Evolutionary conservation across 2,329 filamentous ascomycete genomes (phyloP), one percentile per base, ranked within the genome.

Genomic region (Didymella sp.): DNA sequence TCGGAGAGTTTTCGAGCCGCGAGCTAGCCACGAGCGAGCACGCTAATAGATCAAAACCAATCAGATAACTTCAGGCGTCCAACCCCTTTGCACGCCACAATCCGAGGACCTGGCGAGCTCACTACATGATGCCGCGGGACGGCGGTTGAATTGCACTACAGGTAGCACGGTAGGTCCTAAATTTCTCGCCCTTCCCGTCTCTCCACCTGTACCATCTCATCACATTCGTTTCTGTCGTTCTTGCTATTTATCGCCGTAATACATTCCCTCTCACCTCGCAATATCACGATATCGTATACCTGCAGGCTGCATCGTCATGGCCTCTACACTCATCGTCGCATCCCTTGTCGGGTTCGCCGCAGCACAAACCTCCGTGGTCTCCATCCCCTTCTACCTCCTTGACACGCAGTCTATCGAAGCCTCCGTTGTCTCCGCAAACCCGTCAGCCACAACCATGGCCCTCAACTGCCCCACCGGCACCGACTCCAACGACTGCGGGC

Each of bases 341-440:
- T 53, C 48, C 19, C 4, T 61, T 6, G 30, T 62, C 24, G 40
- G 57, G 24, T 17, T 65, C 30, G 50, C 58, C 11, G 28, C 48
- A 9, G 64, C 63, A 17, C 64, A 67, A 54, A 51, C 60, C 44
- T 59, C 61, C 24, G 63, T 56, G 3, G 35, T 67, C 11, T 55
- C 42, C 19, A 28, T 69, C 6, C 64, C 63, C 3, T 61, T 62
- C 54, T 35, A 62, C 17, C 53, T 45, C 25, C 41, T 33, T 15
- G 61, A 56, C 8, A 55, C 35, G 1, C 33, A 43, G 6, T 13
- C 58, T 17, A 51, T 66, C 28, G 38, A 33, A 15, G 64, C 58
- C 6, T 66, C 66, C 15, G 25, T 69, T 17, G 35, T 69, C 12
- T 44, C 60, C 4, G 67, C 59, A 11, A 56, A 59, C 38, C 42